Percentiles rank a stretch among this genome's conserved stretches.
Conservation (phyloP, 2,329 filamentous ascomycete genomes). For the Thelonectria olida region DNA sequence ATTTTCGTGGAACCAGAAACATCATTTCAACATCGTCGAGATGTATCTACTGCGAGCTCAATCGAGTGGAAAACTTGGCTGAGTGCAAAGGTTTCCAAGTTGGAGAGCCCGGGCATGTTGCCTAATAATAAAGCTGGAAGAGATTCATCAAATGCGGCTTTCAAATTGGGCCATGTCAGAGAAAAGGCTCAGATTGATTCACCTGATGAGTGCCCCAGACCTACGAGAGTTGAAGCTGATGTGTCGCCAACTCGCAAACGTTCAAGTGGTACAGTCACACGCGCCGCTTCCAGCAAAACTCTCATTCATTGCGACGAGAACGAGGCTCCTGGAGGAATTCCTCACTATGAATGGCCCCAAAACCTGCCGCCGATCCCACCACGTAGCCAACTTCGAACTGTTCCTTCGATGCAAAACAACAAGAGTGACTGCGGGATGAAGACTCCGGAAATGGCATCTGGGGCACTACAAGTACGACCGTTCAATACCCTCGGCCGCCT, state of each 20-base stretch:
- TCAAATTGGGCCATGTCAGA: constrained; percentile 53
- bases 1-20: constrained; percentile 19
- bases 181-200: constrained; percentile 61
- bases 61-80: constrained; percentile 66
- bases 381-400: constrained; percentile 32
- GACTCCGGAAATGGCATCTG: not conserved
- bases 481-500: constrained; percentile 35
- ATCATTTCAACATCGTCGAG: constrained; percentile 44
- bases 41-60: constrained; percentile 55
- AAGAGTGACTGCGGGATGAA: not conserved
- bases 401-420: constrained; percentile 38
- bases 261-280: not conserved
- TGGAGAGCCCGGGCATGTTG: constrained; percentile 45
- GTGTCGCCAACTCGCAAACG: not conserved
- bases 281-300: not conserved
- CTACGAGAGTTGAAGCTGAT: not conserved
- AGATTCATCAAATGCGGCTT: constrained; percentile 12
- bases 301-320: constrained; percentile 29
- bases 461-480: constrained; percentile 36
- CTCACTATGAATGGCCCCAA: not conserved
- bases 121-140: constrained; percentile 17
- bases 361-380: constrained; percentile 27
- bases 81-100: constrained; percentile 59
- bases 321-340: constrained; percentile 12
- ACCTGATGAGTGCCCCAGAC: constrained; percentile 25